Percentiles rank a stretch among this genome's conserved stretches.
Evolutionary conservation across 1,284 basidiomycete species (phyloP).

Genomic region (Puccinia coronata): DNA sequence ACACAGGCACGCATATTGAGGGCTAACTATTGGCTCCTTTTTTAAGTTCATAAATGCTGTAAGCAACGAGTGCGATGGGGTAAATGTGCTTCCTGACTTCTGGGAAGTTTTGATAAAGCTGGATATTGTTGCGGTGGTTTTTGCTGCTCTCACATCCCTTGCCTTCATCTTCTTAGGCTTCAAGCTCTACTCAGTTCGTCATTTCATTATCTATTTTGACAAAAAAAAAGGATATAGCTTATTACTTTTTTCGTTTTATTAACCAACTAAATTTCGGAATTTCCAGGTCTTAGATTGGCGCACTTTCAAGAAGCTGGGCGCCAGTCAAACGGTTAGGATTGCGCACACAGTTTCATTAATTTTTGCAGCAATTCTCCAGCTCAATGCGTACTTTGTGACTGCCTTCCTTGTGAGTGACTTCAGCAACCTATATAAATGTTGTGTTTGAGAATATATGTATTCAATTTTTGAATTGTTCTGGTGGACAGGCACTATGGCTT

Average conservation of each 20-base stretch:
- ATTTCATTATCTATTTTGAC: neutral
- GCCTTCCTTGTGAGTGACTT: slow-evolving; percentile 28
- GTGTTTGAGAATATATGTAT: neutral
- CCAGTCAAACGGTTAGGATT: slow-evolving; percentile 28
- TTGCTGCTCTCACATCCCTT: neutral
- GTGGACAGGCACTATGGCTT: slow-evolving; percentile 36
- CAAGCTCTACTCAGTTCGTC: slow-evolving; percentile 40
- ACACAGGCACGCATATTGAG: neutral
- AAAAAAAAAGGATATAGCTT: neutral
- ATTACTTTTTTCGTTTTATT: neutral
- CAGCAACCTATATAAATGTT: neutral
- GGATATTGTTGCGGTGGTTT: slow-evolving; percentile 2
- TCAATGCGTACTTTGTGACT: slow-evolving; percentile 44
- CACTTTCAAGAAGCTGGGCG: slow-evolving; percentile 43
- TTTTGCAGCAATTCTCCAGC: slow-evolving; percentile 37
- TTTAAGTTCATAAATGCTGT: slow-evolving; percentile 28
- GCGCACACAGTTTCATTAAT: slow-evolving; percentile 36
- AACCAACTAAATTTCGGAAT: neutral
- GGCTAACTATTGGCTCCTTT: neutral
- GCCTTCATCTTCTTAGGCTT: slow-evolving; percentile 26
- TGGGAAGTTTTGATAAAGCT: slow-evolving; percentile 30
- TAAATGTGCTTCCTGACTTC: slow-evolving; percentile 38
- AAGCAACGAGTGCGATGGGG: slow-evolving; percentile 29
- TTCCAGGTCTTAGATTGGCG: slow-evolving; percentile 45
- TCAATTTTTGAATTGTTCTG: neutral